These are phyloP conservation scores for Xylaria nigripes DNA, from an alignment of 495 filamentous ascomycete species.

Conservation along the genomic window DNA sequence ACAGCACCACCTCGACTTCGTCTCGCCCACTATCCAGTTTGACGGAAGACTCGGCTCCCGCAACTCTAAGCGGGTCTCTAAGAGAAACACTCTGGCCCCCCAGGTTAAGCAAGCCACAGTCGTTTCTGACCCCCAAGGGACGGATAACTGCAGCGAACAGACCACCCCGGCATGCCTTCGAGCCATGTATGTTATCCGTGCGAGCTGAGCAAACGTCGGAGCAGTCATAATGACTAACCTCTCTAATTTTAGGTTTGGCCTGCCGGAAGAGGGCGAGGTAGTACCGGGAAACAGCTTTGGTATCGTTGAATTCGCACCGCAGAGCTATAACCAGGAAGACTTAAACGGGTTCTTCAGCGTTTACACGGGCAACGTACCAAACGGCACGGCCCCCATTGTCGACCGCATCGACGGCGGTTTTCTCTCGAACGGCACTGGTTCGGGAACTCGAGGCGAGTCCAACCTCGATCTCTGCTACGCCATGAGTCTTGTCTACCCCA, in stretches of 20 bases:
- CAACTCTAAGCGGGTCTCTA: neutral
- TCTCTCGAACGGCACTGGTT: slow-evolving; percentile 9
- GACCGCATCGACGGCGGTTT: slow-evolving; percentile 31
- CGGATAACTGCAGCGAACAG: slow-evolving; percentile 23
- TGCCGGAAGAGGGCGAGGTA: slow-evolving; percentile 22
- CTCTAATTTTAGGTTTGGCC: slow-evolving; percentile 10
- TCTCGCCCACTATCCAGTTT: slow-evolving; percentile 20
- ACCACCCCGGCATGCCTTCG: slow-evolving; percentile 29
- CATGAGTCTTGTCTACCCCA: slow-evolving; percentile 43
- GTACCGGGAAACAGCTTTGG: slow-evolving; percentile 25
- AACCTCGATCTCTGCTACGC: slow-evolving; percentile 27
- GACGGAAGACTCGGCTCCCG: slow-evolving; percentile 7
- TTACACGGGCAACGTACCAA: slow-evolving; percentile 23
- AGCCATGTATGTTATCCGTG: slow-evolving; percentile 16
- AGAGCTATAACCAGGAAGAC: slow-evolving; percentile 44
- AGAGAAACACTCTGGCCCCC: neutral
- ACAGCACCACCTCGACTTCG: slow-evolving; percentile 20
- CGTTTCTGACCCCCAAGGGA: neutral
- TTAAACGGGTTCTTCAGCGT: slow-evolving; percentile 49
- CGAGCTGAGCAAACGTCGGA: neutral
- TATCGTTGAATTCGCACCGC: slow-evolving; percentile 26
- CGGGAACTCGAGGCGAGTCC: slow-evolving; percentile 25
- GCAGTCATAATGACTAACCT: neutral
- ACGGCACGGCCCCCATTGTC: slow-evolving; percentile 30
- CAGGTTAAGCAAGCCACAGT: neutral